Conservation (phyloP, 2,329 filamentous ascomycete species). For the Elsinoe perseae region DNA sequence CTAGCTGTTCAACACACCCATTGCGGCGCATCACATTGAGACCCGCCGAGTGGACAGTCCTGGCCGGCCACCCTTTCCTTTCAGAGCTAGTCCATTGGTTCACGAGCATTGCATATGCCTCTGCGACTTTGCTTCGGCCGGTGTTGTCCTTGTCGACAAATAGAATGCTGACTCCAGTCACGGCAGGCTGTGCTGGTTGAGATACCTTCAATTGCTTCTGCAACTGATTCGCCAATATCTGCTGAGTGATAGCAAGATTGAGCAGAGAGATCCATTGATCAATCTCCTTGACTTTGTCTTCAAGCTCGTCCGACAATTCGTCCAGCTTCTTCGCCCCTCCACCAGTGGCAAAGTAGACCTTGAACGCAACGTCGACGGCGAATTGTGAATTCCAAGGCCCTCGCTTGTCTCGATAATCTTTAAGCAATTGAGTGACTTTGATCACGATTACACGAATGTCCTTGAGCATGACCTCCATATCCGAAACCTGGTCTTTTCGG, state of each 20-base stretch:
- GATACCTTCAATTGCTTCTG: not conserved
- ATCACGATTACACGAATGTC: not conserved
- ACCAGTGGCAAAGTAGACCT: not conserved
- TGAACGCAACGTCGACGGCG: not conserved
- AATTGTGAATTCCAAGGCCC: not conserved
- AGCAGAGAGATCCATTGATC: not conserved
- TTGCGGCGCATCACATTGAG: constrained; percentile 1
- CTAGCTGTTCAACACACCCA: not conserved
- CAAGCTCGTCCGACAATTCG: not conserved
- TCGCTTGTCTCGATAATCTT: not conserved
- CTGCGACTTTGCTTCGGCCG: constrained; percentile 7
- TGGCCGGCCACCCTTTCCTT: not conserved
- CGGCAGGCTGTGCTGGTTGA: not conserved
- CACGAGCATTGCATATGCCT: constrained; percentile 8
- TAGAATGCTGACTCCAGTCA: not conserved
- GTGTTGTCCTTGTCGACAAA: constrained; percentile 15
- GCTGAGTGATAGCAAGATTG: not conserved
- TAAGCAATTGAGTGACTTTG: not conserved
- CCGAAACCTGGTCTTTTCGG: not conserved
- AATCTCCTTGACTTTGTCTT: not conserved
- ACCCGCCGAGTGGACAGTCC: not conserved
- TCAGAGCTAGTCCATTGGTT: not conserved
- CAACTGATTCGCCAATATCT: not conserved
- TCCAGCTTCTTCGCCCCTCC: constrained; percentile 5
- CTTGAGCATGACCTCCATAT: not conserved